Percentiles rank a stretch among this genome's conserved stretches.
Conservation (phyloP, 495 filamentous ascomycete genomes). For the Antarctomyces pellizariae region DNA sequence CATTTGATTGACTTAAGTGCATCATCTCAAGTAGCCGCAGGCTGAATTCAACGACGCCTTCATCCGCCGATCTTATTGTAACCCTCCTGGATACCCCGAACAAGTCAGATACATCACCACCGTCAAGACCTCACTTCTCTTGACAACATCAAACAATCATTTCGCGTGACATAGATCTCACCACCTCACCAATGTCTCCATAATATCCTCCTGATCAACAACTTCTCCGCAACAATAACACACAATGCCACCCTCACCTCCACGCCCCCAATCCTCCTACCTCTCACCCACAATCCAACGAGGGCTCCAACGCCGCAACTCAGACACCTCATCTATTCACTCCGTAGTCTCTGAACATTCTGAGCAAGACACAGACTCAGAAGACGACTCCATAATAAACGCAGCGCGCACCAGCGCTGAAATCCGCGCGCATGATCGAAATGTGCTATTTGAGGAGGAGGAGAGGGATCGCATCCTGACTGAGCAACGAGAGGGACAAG, state of each 20-base stretch:
- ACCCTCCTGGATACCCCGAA: too few relatives aligned
- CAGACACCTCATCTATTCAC: constrained; percentile 39
- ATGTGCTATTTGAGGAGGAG: constrained; percentile 72
- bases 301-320: too few relatives aligned
- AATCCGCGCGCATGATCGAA: constrained; percentile 42
- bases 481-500: constrained; percentile 22
- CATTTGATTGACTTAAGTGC: too few relatives aligned
- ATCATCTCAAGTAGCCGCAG: too few relatives aligned
- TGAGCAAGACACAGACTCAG: constrained; percentile 54
- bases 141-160: too few relatives aligned
- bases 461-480: constrained; percentile 62
- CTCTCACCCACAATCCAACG: constrained; percentile 39
- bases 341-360: constrained; percentile 36
- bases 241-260: too few relatives aligned
- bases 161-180: too few relatives aligned
- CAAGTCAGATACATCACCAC: too few relatives aligned
- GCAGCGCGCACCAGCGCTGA: constrained; percentile 46
- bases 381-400: constrained; percentile 44
- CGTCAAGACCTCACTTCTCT: too few relatives aligned
- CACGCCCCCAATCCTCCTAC: constrained; percentile 16
- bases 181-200: not conserved
- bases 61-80: too few relatives aligned
- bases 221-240: too few relatives aligned
- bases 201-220: not conserved
- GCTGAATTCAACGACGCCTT: too few relatives aligned